These are phyloP conservation scores for Suhomyces sp. DNA, from an alignment of 805 yeast genomes.

Conservation along the genomic window DNA sequence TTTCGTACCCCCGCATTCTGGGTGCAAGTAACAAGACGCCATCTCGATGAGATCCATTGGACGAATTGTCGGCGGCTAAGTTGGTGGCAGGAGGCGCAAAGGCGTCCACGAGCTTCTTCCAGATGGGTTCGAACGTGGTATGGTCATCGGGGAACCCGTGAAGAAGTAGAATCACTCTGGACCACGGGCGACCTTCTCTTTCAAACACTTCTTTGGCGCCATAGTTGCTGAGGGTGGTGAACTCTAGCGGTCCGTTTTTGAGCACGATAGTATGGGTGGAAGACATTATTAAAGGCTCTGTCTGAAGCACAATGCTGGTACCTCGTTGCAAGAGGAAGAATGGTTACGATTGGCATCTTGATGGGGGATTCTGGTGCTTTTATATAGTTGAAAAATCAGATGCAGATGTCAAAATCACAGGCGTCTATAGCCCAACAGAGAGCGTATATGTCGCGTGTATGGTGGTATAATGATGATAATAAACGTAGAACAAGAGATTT, in stretches of 20 bases:
- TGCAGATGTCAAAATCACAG: no score
- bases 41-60: conserved; percentile 14
- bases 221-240: conserved; percentile 21
- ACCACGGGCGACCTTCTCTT: conserved; percentile 6
- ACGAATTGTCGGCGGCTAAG: no score
- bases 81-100: conserved; percentile 1
- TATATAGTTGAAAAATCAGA: no score
- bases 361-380: no score
- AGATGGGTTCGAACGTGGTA: conserved; percentile 24
- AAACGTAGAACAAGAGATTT: no score
- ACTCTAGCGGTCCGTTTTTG: conserved; percentile 16
- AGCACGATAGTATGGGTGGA: conserved; percentile 4
- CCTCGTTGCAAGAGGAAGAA: no score
- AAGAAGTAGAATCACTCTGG: conserved; percentile 9
- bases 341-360: no score
- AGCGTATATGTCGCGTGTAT: no score
- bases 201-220: conserved; percentile 16
- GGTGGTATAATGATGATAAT: no score
- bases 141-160: conserved; percentile 38
- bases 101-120: conserved; percentile 19
- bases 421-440: no score
- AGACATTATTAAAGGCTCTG: no score
- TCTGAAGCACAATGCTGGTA: no score
- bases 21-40: conserved; percentile 35
- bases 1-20: conserved; percentile 38